Percentiles rank a stretch among this genome's conserved stretches.
Evolutionary conservation across 2,329 filamentous ascomycete genomes (phyloP).

Genomic region (Fusarium aywerte): DNA sequence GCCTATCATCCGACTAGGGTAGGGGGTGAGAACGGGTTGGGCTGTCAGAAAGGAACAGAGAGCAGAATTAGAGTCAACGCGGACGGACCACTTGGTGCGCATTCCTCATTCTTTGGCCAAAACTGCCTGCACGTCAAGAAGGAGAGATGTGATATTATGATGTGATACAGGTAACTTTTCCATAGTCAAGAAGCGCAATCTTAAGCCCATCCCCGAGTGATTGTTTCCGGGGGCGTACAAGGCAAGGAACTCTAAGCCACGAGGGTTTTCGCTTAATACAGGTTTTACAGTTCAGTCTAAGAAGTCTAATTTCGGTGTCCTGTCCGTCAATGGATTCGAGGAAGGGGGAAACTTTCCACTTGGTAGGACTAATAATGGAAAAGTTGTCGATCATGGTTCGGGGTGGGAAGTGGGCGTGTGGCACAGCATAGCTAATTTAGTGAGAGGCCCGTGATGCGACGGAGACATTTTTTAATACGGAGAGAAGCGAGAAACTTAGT

Average conservation of each 20-base stretch:
- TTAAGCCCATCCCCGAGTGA: slow-evolving; percentile 13
- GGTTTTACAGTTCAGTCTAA: neutral
- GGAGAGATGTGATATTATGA: neutral
- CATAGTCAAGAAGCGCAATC: slow-evolving; percentile 7
- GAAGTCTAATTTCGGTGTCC: neutral
- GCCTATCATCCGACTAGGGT: neutral
- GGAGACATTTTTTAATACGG: slow-evolving; percentile 11
- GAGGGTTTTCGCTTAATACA: neutral
- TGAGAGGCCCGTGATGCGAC: slow-evolving; percentile 21
- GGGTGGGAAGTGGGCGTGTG: slow-evolving; percentile 28
- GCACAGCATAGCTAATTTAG: slow-evolving; percentile 12
- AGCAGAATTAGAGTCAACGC: neutral
- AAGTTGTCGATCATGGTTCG: slow-evolving; percentile 41
- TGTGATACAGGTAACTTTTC: slow-evolving; percentile 8
- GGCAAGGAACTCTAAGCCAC: slow-evolving; percentile 8
- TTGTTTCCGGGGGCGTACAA: neutral
- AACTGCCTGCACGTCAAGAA: slow-evolving; percentile 11
- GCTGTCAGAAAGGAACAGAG: neutral
- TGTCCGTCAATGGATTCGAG: neutral
- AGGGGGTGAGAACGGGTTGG: neutral
- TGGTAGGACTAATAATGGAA: slow-evolving; percentile 3
- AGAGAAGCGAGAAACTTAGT: slow-evolving; percentile 8
- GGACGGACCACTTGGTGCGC: slow-evolving; percentile 23
- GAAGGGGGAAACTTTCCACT: neutral
- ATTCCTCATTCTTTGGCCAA: neutral